phyloP scores from a whole-genome alignment of 148 eudicot species.

The Rheum nobile region DNA sequence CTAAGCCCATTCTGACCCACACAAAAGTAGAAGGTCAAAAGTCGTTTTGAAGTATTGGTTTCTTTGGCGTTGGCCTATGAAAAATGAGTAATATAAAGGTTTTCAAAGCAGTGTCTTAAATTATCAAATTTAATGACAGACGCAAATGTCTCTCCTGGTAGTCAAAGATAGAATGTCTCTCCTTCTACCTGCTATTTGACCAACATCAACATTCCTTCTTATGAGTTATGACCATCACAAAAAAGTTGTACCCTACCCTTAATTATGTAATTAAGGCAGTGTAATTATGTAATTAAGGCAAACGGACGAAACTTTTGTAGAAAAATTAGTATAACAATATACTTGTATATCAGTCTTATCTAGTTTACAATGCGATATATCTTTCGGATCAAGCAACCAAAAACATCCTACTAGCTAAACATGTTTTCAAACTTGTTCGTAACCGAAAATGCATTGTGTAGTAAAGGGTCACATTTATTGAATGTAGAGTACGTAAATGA shows the following conservation, averaged over 20 bases:
- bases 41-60: background rate
- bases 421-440: background rate
- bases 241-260: too few relatives aligned
- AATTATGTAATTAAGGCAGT: too few relatives aligned
- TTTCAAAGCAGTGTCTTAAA: background rate
- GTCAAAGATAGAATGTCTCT: background rate
- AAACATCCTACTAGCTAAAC: background rate
- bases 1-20: too few relatives aligned
- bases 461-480: background rate
- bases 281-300: too few relatives aligned
- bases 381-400: background rate
- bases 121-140: background rate
- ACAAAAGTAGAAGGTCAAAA: too few relatives aligned
- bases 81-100: too few relatives aligned
- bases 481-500: background rate
- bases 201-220: background rate
- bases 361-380: background rate
- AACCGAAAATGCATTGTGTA: background rate
- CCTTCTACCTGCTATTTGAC: background rate
- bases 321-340: background rate
- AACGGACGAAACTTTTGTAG: too few relatives aligned
- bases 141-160: background rate
- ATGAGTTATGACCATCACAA: too few relatives aligned
- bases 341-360: background rate
- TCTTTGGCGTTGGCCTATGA: too few relatives aligned